Evolutionary conservation across 2,329 filamentous ascomycete genomes (phyloP).

Genomic region (Epicoccum sorghinum): DNA sequence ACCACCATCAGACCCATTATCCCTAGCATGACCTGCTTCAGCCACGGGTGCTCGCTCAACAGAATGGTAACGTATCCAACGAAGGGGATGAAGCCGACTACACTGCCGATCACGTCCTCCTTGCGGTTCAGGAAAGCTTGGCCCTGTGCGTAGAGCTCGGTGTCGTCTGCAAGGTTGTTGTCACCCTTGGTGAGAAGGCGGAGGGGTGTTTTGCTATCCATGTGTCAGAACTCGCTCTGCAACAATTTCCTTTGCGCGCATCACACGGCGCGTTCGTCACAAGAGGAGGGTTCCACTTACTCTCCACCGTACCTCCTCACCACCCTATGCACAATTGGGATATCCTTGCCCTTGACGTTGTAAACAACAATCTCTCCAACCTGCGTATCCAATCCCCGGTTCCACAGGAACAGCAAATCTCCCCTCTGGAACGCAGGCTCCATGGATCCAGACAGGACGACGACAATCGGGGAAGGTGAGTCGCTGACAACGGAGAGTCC

Average conservation of each 20-base stretch:
- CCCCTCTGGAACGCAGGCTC: constrained; percentile 82
- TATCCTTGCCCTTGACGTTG: constrained; percentile 91
- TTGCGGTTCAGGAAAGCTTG: constrained; percentile 84
- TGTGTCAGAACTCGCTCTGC: background rate
- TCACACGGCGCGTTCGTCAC: background rate
- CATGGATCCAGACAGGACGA: constrained; percentile 85
- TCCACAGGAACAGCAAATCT: constrained; percentile 79
- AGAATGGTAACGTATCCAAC: constrained; percentile 97
- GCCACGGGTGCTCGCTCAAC: constrained; percentile 92
- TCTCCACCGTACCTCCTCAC: constrained; percentile 72
- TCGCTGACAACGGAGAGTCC: constrained; percentile 80
- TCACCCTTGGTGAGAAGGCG: constrained; percentile 94
- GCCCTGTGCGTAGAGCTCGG: constrained; percentile 82
- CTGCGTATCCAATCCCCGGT: constrained; percentile 67
- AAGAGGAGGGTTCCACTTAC: constrained; percentile 46
- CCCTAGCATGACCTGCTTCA: constrained; percentile 93
- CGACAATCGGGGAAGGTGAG: constrained; percentile 71
- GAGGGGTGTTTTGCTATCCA: constrained; percentile 53
- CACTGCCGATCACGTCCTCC: constrained; percentile 90
- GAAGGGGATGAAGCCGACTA: constrained; percentile 89
- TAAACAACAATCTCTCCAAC: constrained; percentile 78
- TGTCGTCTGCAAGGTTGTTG: constrained; percentile 94
- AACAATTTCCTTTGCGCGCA: background rate
- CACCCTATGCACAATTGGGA: constrained; percentile 94
- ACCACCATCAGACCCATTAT: constrained; percentile 95